These are phyloP conservation scores for Galerina marginata DNA, from an alignment of 768 basidiomycete species.

Conservation along the genomic window DNA sequence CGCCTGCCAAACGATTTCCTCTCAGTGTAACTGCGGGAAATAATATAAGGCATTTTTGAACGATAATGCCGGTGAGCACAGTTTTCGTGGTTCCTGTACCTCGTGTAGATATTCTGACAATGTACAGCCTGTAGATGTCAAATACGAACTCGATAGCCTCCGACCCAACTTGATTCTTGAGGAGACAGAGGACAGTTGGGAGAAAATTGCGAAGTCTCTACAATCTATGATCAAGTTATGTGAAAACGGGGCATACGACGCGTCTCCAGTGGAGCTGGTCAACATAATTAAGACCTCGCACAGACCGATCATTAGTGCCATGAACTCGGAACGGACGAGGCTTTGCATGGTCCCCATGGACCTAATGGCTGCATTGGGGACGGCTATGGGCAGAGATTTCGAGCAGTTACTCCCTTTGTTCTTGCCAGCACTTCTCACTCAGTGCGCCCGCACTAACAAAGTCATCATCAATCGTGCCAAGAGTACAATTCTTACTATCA, in stretches of 20 bases:
- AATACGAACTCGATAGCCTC: constrained; percentile 47
- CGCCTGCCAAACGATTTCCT: neutral
- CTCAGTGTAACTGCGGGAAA: no score
- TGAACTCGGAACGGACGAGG: constrained; percentile 76
- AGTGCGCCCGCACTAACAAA: constrained; percentile 81
- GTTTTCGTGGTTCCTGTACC: neutral
- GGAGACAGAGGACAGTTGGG: constrained; percentile 86
- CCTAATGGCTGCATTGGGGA: constrained; percentile 58
- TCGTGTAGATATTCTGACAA: neutral
- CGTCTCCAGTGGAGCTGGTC: constrained; percentile 53
- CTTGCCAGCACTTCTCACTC: constrained; percentile 66
- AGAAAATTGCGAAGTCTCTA: constrained; percentile 61
- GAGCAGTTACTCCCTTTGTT: constrained; percentile 71
- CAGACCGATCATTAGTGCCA: constrained; percentile 58
- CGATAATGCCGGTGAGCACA: constrained; percentile 3
- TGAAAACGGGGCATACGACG: constrained; percentile 57
- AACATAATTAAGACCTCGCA: constrained; percentile 54
- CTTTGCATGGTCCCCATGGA: constrained; percentile 73
- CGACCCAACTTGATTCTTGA: constrained; percentile 45
- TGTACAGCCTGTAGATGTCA: constrained; percentile 20
- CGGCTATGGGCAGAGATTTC: constrained; percentile 63
- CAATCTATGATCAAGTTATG: constrained; percentile 51
- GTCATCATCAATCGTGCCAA: constrained; percentile 73
- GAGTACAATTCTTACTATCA: constrained; percentile 60
- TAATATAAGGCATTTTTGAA: neutral